phyloP scores from a whole-genome alignment of 352 stramenopile species.

The Pythium aphanidermatum region DNA sequence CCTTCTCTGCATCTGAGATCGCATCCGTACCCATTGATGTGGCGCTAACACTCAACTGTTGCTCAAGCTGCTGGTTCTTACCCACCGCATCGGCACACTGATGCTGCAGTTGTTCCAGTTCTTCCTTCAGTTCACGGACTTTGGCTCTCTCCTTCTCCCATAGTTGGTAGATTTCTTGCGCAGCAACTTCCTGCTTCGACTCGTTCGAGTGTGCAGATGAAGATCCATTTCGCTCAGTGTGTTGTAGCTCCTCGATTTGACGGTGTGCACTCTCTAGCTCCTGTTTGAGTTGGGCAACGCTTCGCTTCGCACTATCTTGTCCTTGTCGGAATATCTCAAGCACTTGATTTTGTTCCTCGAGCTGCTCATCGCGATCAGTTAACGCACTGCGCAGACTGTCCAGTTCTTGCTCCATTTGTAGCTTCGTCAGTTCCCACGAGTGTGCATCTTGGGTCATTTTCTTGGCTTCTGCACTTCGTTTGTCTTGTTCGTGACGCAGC shows the following conservation, averaged over 20 bases:
- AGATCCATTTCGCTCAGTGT: not conserved
- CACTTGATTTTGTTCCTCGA: constrained; percentile 35
- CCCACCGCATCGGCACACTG: not conserved
- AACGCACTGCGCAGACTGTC: constrained; percentile 18
- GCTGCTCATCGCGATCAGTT: constrained; percentile 18
- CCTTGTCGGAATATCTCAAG: constrained; percentile 12
- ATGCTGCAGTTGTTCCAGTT: constrained; percentile 1
- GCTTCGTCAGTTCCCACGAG: constrained; percentile 27
- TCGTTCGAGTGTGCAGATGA: not conserved
- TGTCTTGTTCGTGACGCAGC: constrained; percentile 14
- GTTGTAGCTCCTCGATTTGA: not conserved
- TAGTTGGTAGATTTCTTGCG: constrained; percentile 22
- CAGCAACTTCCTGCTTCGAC: constrained; percentile 14
- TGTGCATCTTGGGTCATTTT: constrained; percentile 18
- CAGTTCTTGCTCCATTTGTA: constrained; percentile 25
- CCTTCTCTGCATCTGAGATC: not conserved
- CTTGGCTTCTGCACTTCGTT: constrained; percentile 20
- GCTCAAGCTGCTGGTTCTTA: not conserved
- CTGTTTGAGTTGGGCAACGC: constrained; percentile 2
- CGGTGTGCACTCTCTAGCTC: constrained; percentile 2
- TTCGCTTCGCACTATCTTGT: constrained; percentile 18
- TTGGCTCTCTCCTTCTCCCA: constrained; percentile 24
- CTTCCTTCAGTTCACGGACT: constrained; percentile 12
- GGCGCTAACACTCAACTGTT: too few relatives aligned
- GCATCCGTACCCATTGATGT: too few relatives aligned